These are phyloP conservation scores for Colletotrichum sp. DNA, from an alignment of 2,329 filamentous ascomycete species.

Conservation along the genomic window DNA sequence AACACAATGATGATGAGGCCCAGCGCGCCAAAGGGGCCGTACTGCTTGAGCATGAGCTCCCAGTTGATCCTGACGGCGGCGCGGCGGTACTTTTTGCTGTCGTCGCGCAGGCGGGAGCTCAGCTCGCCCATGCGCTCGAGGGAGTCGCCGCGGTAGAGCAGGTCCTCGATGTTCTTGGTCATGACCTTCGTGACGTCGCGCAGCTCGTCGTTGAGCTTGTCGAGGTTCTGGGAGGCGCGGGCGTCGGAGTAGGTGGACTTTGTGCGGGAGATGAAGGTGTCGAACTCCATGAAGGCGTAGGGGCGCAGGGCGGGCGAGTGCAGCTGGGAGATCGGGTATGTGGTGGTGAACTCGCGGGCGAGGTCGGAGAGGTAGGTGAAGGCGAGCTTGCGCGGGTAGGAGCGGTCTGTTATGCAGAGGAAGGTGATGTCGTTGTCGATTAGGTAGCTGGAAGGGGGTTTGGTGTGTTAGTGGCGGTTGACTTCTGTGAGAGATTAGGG, in stretches of 20 bases:
- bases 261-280: conserved; percentile 93
- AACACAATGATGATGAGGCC: conserved; percentile 85
- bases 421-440: conserved; percentile 86
- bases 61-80: conserved; percentile 97
- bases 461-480: neutral
- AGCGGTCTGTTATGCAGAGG: conserved; percentile 89
- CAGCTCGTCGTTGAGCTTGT: conserved; percentile 95
- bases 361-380: conserved; percentile 98
- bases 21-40: conserved; percentile 85
- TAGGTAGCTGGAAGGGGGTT: conserved; percentile 68
- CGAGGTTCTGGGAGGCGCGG: conserved; percentile 88
- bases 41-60: conserved; percentile 96
- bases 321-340: conserved; percentile 77
- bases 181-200: conserved; percentile 98
- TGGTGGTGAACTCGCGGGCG: conserved; percentile 86
- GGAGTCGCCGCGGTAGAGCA: conserved; percentile 92
- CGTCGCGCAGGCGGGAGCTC: conserved; percentile 83
- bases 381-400: conserved; percentile 96
- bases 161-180: conserved; percentile 99
- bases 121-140: conserved; percentile 98
- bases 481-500: neutral
- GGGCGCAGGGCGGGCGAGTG: conserved; percentile 78
- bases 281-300: conserved; percentile 97
- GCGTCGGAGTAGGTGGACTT: conserved; percentile 94
- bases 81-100: conserved; percentile 91